Evolutionary conservation across 2,329 filamentous ascomycete species (phyloP).

Genomic region (Leptographium procerum): DNA sequence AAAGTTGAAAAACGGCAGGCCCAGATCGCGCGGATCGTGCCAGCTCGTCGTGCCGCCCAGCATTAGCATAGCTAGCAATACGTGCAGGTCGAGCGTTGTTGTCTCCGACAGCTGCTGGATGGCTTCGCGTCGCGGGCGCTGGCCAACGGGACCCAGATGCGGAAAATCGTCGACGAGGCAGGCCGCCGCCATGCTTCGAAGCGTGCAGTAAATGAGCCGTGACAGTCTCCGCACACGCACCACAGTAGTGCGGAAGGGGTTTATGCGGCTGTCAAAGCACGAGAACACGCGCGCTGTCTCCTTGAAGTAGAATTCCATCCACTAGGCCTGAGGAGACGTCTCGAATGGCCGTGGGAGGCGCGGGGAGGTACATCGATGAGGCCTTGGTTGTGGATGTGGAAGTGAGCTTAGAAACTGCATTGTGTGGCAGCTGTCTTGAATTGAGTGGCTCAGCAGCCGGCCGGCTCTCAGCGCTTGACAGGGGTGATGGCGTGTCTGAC

Average conservation of each 20-base stretch:
- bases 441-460: too few relatives aligned
- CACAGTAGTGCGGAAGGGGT: conserved; percentile 42
- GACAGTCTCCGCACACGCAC: conserved; percentile 26
- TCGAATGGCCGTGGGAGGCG: conserved; percentile 23
- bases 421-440: too few relatives aligned
- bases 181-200: conserved; percentile 47
- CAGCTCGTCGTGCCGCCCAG: conserved; percentile 42
- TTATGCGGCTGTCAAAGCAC: conserved; percentile 42
- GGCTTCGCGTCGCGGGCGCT: conserved; percentile 40
- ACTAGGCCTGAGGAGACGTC: conserved; percentile 39
- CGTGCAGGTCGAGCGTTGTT: conserved; percentile 31
- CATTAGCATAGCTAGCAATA: conserved; percentile 39
- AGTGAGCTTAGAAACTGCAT: too few relatives aligned
- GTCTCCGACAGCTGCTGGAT: conserved; percentile 38
- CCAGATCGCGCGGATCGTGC: conserved; percentile 41
- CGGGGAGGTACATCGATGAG: not conserved
- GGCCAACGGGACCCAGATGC: conserved; percentile 35
- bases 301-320: conserved; percentile 50
- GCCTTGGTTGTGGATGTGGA: not conserved
- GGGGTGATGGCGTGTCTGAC: not conserved
- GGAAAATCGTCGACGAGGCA: conserved; percentile 42
- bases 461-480: not conserved
- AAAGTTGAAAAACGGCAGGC: conserved; percentile 38
- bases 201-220: conserved; percentile 39
- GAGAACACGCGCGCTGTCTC: conserved; percentile 44